Evolutionary conservation across 2,329 filamentous ascomycete species (phyloP).

Genomic region (Didymella glomerata): DNA sequence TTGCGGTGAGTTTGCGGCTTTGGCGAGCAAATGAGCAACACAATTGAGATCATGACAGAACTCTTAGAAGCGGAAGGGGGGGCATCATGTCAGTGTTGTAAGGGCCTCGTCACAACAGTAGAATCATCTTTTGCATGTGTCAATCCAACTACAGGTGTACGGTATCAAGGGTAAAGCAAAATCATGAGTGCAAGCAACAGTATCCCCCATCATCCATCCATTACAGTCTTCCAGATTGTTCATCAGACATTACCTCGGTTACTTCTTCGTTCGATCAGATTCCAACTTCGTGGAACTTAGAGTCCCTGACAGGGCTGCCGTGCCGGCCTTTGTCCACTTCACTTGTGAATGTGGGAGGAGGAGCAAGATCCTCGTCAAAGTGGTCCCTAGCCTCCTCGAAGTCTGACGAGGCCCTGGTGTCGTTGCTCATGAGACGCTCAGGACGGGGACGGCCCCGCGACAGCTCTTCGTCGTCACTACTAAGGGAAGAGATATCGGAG

Average conservation of each 20-base stretch:
- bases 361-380: slow-evolving; percentile 57
- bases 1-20: background rate
- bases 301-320: slow-evolving; percentile 45
- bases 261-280: slow-evolving; percentile 23
- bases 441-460: slow-evolving; percentile 34
- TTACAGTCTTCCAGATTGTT: slow-evolving; percentile 11
- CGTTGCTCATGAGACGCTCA: slow-evolving; percentile 33
- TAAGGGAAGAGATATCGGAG: slow-evolving; percentile 50
- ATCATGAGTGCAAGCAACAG: background rate
- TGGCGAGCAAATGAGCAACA: background rate
- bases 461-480: slow-evolving; percentile 26
- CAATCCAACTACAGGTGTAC: slow-evolving; percentile 11
- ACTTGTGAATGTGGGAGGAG: slow-evolving; percentile 51
- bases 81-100: background rate
- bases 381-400: slow-evolving; percentile 63
- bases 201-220: slow-evolving; percentile 7
- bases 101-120: background rate
- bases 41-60: background rate
- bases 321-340: slow-evolving; percentile 35
- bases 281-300: slow-evolving; percentile 47
- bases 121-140: background rate
- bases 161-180: slow-evolving; percentile 11
- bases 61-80: background rate
- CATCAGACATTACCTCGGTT: background rate
- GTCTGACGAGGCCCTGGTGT: slow-evolving; percentile 53